Base-by-base conservation (phyloP, 108 stramenopile genomes). In the Nannochloropsis granulata region DNA sequence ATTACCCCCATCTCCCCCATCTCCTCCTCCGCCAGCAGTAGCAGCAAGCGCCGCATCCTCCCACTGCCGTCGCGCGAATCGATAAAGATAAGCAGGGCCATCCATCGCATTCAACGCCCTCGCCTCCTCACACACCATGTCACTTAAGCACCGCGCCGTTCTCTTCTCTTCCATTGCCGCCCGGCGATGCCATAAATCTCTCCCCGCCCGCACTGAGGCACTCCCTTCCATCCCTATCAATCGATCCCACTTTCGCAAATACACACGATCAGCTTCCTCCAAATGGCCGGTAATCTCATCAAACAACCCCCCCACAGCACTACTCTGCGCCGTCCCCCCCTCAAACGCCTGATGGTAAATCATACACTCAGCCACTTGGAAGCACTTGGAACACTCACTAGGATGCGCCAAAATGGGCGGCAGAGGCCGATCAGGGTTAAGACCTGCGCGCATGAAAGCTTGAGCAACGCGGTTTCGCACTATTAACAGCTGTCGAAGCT, bases 311-410 rank as follows among this genome's bases (percentile, higher is more conserved):
- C 23, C 23, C 81, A 44, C 71, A 2, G 81, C 85, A 78, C 85
- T 86, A 78, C 86, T 83, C 19, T 43, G 78, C 13, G 26, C 82
- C 34, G 82, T 78, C 0, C 82, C 86, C n/a, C 79, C 86, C 26
- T 86, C 86, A 8, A 56, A 44, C 25, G 82, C 86, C 12, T 78
- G 78, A 82, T 86, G 86, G 82, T 78, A 78, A 23, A 79, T 43
- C 86, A 86, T 86, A 79, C 86, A 86, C 82, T 86, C 79, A 25
- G 86, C 71, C 24, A 43, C 78, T 25, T 83, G 82, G 79, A 86
- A 86, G 82, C 86, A 86, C 79, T 56, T 78, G 19, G 78, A 82
- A 45, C 86, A 86, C 12, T 79, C 82, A 8, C 79, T n/a, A 13
- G 82, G 44, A 16, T 56, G 44, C 26, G 82, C 25, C 14, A 86